Percentiles rank a stretch among this genome's conserved stretches.
Evolutionary conservation across 202 grass and related monocot species (phyloP).

Genomic region (Eragrostis tef): DNA sequence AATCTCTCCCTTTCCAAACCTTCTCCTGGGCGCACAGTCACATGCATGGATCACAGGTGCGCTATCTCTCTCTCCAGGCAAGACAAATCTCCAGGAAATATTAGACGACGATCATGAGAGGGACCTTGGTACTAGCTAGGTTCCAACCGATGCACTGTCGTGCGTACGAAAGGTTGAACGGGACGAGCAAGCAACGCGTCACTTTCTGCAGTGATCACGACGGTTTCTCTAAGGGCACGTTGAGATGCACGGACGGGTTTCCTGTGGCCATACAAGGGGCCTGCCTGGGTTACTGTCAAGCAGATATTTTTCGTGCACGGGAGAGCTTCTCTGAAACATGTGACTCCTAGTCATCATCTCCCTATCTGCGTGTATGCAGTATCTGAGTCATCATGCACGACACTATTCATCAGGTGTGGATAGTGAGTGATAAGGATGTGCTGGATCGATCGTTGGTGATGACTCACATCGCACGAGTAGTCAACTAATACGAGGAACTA

Average conservation of each 20-base stretch:
- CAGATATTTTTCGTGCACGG: not conserved
- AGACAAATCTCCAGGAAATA: conserved; percentile 60
- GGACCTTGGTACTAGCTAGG: not conserved
- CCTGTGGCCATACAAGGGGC: not conserved
- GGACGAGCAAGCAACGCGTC: not conserved
- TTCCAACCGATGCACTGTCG: not conserved
- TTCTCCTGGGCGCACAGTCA: not conserved
- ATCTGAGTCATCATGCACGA: conserved; percentile 9
- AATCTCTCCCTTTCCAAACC: not conserved
- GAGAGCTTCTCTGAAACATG: not conserved
- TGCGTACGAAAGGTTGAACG: not conserved
- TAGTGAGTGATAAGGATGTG: conserved; percentile 16
- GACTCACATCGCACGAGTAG: not conserved
- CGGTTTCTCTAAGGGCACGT: no score
- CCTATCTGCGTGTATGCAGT: not conserved
- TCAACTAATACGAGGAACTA: not conserved
- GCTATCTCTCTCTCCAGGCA: not conserved
- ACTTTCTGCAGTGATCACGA: not conserved
- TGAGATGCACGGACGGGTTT: not conserved
- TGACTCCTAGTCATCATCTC: not conserved
- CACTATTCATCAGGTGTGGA: not conserved
- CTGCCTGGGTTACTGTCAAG: not conserved
- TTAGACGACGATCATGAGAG: not conserved
- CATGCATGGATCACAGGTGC: not conserved
- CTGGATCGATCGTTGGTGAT: not conserved